Evolutionary conservation across 1,284 basidiomycete species (phyloP), one percentile per base, ranked within the genome.

Genomic region (Entoloma clypeatum): DNA sequence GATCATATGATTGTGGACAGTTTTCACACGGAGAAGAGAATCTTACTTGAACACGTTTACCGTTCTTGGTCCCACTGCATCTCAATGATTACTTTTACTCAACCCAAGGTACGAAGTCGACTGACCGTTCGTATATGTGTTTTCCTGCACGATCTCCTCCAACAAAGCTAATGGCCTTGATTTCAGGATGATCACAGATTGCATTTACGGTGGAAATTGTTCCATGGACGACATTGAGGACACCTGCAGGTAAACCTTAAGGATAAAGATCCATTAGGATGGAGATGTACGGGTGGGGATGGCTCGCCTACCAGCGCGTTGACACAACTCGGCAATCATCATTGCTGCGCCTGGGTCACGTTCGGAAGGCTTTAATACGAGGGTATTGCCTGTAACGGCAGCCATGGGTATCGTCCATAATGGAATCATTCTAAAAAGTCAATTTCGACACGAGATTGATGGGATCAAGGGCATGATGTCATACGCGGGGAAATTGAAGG

Each of bases 111-210:
- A 10, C 17, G 17, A 13, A 8, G 8, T 7, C 31, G 25, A 50
- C 68, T 52, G 55, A 81, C 82, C 91, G 75, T 53, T 93, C 79
- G 61, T 92, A 97, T 52, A 99, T 98, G 60, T 98, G 93, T 52
- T 81, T 84, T 30, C 95, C 95, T 9, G 95, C 95, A 30, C 75
- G 75, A 64, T 99, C 92, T 28, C 92, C 92, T 17, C 95, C 95
- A n/a, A 99, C 95, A 60, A 99, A 98, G 52, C 89, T 92, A 61
- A 98, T 93, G 7, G 94, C 95, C 59, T 84, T 92, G 70, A 98
- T 92, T 5, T 74, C 68, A 10, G 92, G 86, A 59, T 94, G 79
- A 61, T 97, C 93, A 61, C 93, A 98, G 48, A 99, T 90, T 19
- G 86, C 81, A 58, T 98, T 96, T 42, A 99, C 95, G 1, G 89